Percentiles rank a stretch among this genome's conserved stretches.
Evolutionary conservation across 2,329 filamentous ascomycete species (phyloP).

Genomic region (Colletotrichum sublineola): DNA sequence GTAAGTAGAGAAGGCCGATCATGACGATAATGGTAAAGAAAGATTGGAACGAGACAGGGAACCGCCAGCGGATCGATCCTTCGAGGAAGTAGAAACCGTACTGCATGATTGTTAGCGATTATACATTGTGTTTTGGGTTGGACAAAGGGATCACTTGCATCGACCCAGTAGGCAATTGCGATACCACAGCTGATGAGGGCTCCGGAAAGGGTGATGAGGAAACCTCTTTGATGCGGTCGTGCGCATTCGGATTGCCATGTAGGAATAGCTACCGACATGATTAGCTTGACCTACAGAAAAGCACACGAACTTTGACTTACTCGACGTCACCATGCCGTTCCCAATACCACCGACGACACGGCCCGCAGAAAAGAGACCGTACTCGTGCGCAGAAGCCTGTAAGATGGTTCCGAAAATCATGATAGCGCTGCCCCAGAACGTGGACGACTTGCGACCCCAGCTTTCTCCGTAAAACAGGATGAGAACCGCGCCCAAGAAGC

Average conservation of each 20-base stretch:
- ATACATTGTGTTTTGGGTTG: not conserved
- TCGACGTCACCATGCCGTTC: conserved; percentile 49
- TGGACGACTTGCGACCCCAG: conserved; percentile 50
- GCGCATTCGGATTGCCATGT: conserved; percentile 50
- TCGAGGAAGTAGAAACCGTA: conserved; percentile 51
- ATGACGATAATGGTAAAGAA: conserved; percentile 52
- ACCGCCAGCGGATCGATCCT: conserved; percentile 50
- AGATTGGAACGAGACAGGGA: conserved; percentile 50
- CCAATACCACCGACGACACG: conserved; percentile 48
- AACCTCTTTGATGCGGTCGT: conserved; percentile 47
- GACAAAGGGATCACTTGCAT: conserved; percentile 14
- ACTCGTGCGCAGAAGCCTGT: conserved; percentile 46
- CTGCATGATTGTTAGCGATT: not conserved
- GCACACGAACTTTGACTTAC: conserved; percentile 13
- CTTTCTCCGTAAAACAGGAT: conserved; percentile 49
- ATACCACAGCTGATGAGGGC: conserved; percentile 49
- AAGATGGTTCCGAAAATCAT: conserved; percentile 50
- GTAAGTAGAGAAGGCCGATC: conserved; percentile 51
- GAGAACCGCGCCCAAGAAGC: conserved; percentile 48
- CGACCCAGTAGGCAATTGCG: conserved; percentile 51
- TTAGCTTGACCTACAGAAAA: not conserved
- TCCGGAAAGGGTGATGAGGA: conserved; percentile 48
- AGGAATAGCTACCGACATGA: conserved; percentile 43
- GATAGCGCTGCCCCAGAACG: conserved; percentile 50
- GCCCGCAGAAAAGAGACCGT: conserved; percentile 46